Evolutionary conservation across 2,329 filamentous ascomycete species (phyloP), one percentile per base, ranked within the genome.

Genomic region (Penicillium verrucosum): DNA sequence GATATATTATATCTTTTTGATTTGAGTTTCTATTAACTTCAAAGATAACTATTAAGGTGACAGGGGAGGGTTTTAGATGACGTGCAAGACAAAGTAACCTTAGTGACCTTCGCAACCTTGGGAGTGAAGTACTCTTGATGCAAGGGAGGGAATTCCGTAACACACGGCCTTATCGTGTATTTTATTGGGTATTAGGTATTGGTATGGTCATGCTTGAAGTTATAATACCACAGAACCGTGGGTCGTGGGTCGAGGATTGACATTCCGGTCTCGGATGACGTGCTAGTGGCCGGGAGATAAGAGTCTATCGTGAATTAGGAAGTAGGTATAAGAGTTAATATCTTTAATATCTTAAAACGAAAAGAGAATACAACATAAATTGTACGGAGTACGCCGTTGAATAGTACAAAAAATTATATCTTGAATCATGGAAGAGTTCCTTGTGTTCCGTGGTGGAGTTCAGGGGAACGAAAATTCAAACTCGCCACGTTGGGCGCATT

Each of bases 221-320:
- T 18, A 18, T 18, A 18, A 48, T 36, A 41, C 44, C 11, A 37
- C 34, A 45, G 56, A 62, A 63, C 61, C 61, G 54, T 65, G 61
- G 63, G 61, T 62, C 61, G 29, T 18, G 18, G 18, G 18, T 18
- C 18, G 2, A 45, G 14, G 54, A 60, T 62, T 57, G 49, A 53
- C 62, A 63, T 63, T 62, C 62, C 61, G 53, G 57, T 60, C 55
- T 58, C 61, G 60, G 62, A 57, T 57, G 59, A 59, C 60, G 60
- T 61, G 60, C 47, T 63, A 63, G 61, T 41, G 60, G 51, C 57
- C 61, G 61, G 23, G 40, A 6, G 40, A 43, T 32, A 25, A 49
- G 56, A 63, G 37, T 34, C 32, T 45, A 48, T 57, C 45, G 32
- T 25, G 38, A 27, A 47, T 43, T 49, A 40, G 40, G 47, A n/a